Evolutionary conservation across 139 green algal species (phyloP).

Genomic region (Coccomyxa sp.): DNA sequence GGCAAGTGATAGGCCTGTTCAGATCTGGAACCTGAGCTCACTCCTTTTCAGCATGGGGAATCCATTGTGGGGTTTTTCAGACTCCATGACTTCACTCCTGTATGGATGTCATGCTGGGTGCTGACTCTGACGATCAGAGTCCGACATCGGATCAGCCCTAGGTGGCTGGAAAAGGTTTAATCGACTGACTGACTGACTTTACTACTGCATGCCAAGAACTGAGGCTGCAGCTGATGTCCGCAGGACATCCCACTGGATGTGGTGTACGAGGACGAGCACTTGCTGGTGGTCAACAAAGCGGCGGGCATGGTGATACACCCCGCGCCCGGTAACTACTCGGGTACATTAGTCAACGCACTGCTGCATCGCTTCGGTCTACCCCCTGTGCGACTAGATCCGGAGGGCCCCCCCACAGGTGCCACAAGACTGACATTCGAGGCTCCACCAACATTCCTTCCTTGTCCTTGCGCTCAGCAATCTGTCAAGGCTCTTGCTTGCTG

Average conservation of each 20-base stretch:
- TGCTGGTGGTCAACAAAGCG: conserved; percentile 93
- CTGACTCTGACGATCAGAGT: too few species aligned
- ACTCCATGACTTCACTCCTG: too few species aligned
- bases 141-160: too few species aligned
- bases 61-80: too few species aligned
- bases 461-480: too few species aligned
- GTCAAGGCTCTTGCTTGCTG: too few species aligned
- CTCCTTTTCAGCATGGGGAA: too few species aligned
- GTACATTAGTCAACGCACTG: conserved; percentile 97
- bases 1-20: too few species aligned
- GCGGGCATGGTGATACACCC: conserved; percentile 91
- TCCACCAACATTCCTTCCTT: background rate
- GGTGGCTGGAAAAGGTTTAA: background rate
- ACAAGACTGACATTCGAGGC: background rate
- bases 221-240: background rate
- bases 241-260: conserved; percentile 84
- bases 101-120: too few species aligned
- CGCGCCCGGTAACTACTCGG: conserved; percentile 62
- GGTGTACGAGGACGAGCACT: conserved; percentile 86
- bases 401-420: too few species aligned
- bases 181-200: background rate
- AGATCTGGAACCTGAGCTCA: too few species aligned
- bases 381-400: conserved; percentile 15
- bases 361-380: conserved; percentile 84
- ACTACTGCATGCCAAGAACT: background rate